Base-by-base conservation (phyloP, 495 filamentous ascomycete genomes). In the Friedmanniomyces simplex region DNA sequence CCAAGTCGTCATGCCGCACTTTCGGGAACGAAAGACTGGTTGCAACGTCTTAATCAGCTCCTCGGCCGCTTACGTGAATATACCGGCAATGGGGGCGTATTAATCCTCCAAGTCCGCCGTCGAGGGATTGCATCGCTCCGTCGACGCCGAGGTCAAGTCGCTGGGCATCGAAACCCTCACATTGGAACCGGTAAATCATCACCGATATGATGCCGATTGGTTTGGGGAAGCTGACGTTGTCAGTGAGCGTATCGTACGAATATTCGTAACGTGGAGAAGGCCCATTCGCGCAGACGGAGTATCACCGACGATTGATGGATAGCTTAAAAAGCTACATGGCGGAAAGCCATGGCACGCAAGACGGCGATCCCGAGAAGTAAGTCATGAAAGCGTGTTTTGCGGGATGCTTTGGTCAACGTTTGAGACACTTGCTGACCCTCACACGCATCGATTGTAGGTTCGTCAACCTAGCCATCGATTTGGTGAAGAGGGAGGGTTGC, bases 351-450 rank as follows among this genome's bases (percentile, higher is more conserved):
- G 42, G 47, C 16, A 54, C 30, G 36, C 55, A 75, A 54, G 64
- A 65, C 14, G 75, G 75, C 0, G 71, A 76, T 62, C 55, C 73
- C 2, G 52, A 24, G 13, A 71, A 71, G 53, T n/a, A n/a, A n/a
- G n/a, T n/a, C n/a, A n/a, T n/a, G n/a, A n/a, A n/a, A n/a, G n/a
- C n/a, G n/a, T n/a, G n/a, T n/a, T n/a, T n/a, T 67, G 60, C 26
- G 68, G 64, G 8, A 69, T 73, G 46, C 59, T 76, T 25, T 74
- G 13, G 71, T 76, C 0, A 65, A 69, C n/a, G 67, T 69, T 0
- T 67, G 72, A 26, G 69, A 70, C 13, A n/a, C n/a, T n/a, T n/a
- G n/a, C n/a, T n/a, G n/a, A n/a, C n/a, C n/a, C n/a, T n/a, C n/a
- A n/a, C n/a, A n/a, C n/a, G n/a, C n/a, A n/a, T n/a, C n/a, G n/a